Evolutionary conservation across 371 early-diverging fungal species (phyloP), one percentile per base, ranked within the genome.

Genomic region (Blastocladiella emersonii): DNA sequence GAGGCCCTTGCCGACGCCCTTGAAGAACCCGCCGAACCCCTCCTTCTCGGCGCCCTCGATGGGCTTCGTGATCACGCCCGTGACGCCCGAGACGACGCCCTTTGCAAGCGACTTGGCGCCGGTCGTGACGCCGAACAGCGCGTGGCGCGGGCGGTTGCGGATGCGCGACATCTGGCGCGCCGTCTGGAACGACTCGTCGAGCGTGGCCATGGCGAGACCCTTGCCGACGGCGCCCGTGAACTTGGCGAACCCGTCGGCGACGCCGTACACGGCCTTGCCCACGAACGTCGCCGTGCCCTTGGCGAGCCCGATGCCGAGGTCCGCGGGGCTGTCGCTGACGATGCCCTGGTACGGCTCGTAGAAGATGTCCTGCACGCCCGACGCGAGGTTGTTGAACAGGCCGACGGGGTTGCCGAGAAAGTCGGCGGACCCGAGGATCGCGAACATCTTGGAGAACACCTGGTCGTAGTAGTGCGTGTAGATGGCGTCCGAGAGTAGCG

Each of bases 381-480:
- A 92, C 64, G 90, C 88, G 49, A 98, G 76, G 64, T 84, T 96
- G 73, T 82, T 94, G 71, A 97, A 98, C 34, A 98, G 73, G 0
- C 98, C 97, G 0, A 97, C 95, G 0, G 99, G 99, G 68, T 98
- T 98, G 34, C 99, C 99, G 49, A 98, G 77, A 64, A 98, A 83
- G 69, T 98, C 98, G 8, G 95, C 97, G 17, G 95, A 93, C 1
- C 99, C 99, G 10, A 98, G 77, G 48, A 98, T 76, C 71, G 88
- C 86, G 76, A 97, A 91, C 2, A 95, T 68, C 74, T 98, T 95
- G 64, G 89, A 88, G 34, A 95, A 77, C 19, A 88, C 77, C 70
- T 94, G 92, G 66, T 93, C 90, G 35, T 88, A 81, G 65, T 96
- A 97, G 71, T 95, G 93, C 37, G 80, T 77, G 44, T 76, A 76